Evolutionary conservation across 1,284 basidiomycete genomes (phyloP), one percentile per base, ranked within the genome.

Genomic region (Ceratobasidium sp.): DNA sequence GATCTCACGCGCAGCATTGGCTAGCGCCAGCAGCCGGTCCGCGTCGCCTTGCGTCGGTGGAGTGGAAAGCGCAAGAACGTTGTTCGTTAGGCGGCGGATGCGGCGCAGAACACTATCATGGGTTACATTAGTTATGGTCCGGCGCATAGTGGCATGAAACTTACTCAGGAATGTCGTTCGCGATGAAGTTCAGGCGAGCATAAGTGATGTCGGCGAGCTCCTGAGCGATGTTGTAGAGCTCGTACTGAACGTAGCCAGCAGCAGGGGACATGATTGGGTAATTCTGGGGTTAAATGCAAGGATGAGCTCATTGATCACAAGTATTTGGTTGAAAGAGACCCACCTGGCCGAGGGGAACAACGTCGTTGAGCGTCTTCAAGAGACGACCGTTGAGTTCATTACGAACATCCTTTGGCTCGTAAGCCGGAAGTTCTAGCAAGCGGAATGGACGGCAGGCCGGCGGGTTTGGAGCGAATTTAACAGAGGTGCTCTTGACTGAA

Each of bases 311-410:
- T 15, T 47, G 8, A 20, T n/a, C n/a, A n/a, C n/a, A 47, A 15
- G 10, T 12, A 47, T 7, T 47, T 15, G 45, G 45, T 10, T 47
- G 10, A 7, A 10, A 22, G n/a, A 53, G 35, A 34, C 42, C 8
- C 12, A 65, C 60, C 60, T 65, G 60, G 31, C 49, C 49, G 13
- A 65, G 49, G 4, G 60, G 60, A 10, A 65, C 60, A n/a, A 65
- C 49, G 35, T 65, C 60, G 49, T 65, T 65, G 22, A 65, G 35
- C 3, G 60, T 65, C 49, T 65, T 65, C 31, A 65, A 32, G 27
- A 65, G 60, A 17, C 60, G 60, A n/a, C 35, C 47, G 17, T 31
- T 65, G 13, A 65, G 49, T 34, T 53, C 60, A 31, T 15, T 25
- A 27, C 60, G 60, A 42, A 65, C 49, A 65, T 65, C 60, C 15